Evolutionary conservation across 1,139 yeast genomes (phyloP), one percentile per base, ranked within the genome.

Genomic region (Zygotorulaspora mrakii): DNA sequence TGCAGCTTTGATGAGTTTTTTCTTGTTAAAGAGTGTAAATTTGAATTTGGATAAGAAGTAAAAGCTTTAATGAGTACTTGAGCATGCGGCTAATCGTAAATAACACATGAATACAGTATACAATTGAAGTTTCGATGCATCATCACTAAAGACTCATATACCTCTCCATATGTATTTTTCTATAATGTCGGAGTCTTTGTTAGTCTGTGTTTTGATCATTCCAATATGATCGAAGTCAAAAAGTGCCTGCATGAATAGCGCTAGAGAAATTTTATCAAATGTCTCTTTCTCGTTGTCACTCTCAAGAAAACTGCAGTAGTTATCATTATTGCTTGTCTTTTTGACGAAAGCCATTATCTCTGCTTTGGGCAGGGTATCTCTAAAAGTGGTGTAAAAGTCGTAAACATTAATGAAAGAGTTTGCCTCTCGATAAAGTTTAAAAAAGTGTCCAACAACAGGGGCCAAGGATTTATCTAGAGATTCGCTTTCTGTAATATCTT

Each of bases 391-490:
- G 57, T 74, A 88, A 54, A 83, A 84, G 54, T 88, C 96, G 61
- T 73, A 83, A 36, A 86, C 74, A 56, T 87, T 88, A 48, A 87
- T 73, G 17, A 72, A 67, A 2, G 80, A 70, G 18, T 87, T 85
- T 0, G 96, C 91, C 55, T 88, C 96, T 46, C 91, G 76, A 59
- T 82, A 82, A 14, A 87, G 70, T 33, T 77, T 73, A 62, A 78
- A 88, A 40, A 87, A 60, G 32, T 74, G 75, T 25, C 77, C 69
- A 9, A 82, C 59, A 2, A 73, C 69, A 31, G 81, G 94, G 44
- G 69, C 75, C 42, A 70, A 35, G 1, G 47, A 29, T 10, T 52
- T 43, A 35, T 63, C 60, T 7, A 50, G 27, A 39, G 48, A 31
- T 46, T 37, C 29, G 30, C 39, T 31, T 2, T 33, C 33, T 7